Evolutionary conservation across 805 yeast species (phyloP), one percentile per base, ranked within the genome.

Genomic region (Myxozyma vanderwaltii): DNA sequence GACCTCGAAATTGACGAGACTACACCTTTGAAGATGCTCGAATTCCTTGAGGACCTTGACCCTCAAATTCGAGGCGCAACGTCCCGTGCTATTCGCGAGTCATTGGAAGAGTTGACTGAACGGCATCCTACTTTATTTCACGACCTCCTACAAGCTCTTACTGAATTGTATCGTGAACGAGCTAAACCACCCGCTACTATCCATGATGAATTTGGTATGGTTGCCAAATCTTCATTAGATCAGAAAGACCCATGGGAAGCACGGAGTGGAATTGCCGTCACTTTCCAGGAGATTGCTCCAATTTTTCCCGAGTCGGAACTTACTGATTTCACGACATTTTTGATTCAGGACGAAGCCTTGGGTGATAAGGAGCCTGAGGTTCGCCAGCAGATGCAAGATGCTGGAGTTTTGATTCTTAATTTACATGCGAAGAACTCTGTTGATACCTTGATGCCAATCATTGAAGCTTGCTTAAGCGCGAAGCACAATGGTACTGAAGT

Each of bases 171-270:
- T 70, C 73, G 75, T 24, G 80, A 76, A 40, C 84, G 82, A 68
- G 80, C 86, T 29, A 80, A 81, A 64, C 94, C 96, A 0, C 88
- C 95, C 6, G 83, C 84, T n/a, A 87, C 92, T 2, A 78, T 82
- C 43, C 74, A 82, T 46, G 97, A 92, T 71, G 86, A 82, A 64
- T 91, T 81, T 71, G 98, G 98, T 1, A 77, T 91, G 64, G 83
- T 84, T 3, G 79, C 88, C 46, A 85, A 86, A 65, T 71, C 85
- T 0, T 79, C 86, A 0, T 74, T 80, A 19, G 83, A 79, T 19
- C 84, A 82, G 67, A 82, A 79, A 63, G 98, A 91, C 68, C 78
- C 82, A 2, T 91, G 97, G 96, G 94, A 88, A 69, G 81, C 80
- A 36, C 80, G 99, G 70, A 83, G 91, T 63, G 95, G 97, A 29